Percentiles rank a stretch among this genome's conserved stretches.
phyloP scores from a whole-genome alignment of 2,329 filamentous ascomycete species.

The Microascus cirrosus region DNA sequence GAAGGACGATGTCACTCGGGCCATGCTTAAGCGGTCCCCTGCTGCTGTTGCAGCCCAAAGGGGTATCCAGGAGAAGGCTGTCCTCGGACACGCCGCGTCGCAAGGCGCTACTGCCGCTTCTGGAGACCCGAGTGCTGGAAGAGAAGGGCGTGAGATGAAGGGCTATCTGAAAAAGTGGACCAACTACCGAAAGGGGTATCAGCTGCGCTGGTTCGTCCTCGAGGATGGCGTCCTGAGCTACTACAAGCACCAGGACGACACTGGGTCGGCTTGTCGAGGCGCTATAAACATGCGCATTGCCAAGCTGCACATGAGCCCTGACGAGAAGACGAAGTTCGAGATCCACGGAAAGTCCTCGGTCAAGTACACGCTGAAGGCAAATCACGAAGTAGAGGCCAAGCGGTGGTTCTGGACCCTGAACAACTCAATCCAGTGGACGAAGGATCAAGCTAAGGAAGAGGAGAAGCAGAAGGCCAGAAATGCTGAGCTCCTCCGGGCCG shows the following conservation, averaged over 20 bases:
- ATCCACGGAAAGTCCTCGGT: conserved; percentile 97
- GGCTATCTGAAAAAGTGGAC: conserved; percentile 99
- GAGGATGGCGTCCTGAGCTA: conserved; percentile 97
- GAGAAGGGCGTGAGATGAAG: conserved; percentile 93
- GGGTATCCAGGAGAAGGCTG: conserved; percentile 93
- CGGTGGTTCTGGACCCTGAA: conserved; percentile 99
- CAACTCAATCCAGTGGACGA: conserved; percentile 97
- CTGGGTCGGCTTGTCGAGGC: conserved; percentile 87
- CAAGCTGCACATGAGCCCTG: conserved; percentile 85
- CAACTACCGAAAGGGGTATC: conserved; percentile 95
- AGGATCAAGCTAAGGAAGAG: conserved; percentile 91
- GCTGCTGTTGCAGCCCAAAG: conserved; percentile 89
- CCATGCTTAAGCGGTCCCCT: conserved; percentile 87
- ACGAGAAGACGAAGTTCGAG: conserved; percentile 96
- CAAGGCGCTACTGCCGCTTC: conserved; percentile 43
- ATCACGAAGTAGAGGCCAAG: conserved; percentile 96
- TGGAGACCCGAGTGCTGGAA: conserved; percentile 55
- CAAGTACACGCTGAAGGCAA: conserved; percentile 95
- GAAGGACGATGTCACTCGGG: conserved; percentile 79
- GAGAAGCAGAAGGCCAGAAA: conserved; percentile 64
- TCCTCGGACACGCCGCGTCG: conserved; percentile 62
- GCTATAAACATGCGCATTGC: conserved; percentile 99
- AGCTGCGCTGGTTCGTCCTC: conserved; percentile 93
- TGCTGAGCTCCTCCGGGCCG: conserved; percentile 65
- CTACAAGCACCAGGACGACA: conserved; percentile 98